phyloP scores from a whole-genome alignment of 192 early-diverging fungal species.

The Backusella mclennaniae region DNA sequence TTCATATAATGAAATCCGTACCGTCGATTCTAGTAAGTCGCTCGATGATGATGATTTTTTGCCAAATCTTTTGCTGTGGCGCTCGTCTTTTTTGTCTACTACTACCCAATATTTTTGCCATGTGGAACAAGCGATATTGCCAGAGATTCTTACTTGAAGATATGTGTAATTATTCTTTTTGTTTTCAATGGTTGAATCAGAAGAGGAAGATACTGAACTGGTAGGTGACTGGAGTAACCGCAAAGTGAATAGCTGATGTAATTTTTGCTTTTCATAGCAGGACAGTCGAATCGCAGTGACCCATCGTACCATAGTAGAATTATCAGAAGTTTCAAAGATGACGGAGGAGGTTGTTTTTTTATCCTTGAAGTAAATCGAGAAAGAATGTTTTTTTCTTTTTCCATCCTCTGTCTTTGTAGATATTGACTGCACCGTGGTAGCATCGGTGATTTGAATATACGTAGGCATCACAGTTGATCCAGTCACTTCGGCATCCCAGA shows the following conservation, averaged over 20 bases:
- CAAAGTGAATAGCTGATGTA: slow-evolving; percentile 75
- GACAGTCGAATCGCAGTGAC: slow-evolving; percentile 69
- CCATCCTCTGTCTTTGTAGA: slow-evolving; percentile 52
- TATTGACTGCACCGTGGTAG: slow-evolving; percentile 49
- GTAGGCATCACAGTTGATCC: slow-evolving; percentile 60
- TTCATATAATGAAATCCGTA: slow-evolving; percentile 49
- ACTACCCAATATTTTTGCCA: slow-evolving; percentile 52
- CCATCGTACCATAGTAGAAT: slow-evolving; percentile 44
- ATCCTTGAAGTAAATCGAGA: slow-evolving; percentile 42
- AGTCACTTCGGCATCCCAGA: slow-evolving; percentile 58
- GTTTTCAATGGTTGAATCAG: slow-evolving; percentile 40
- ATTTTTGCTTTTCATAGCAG: slow-evolving; percentile 68
- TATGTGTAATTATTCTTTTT: slow-evolving; percentile 40
- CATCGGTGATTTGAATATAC: slow-evolving; percentile 55
- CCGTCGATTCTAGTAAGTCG: slow-evolving; percentile 24
- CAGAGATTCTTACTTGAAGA: slow-evolving; percentile 51
- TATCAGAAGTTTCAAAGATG: slow-evolving; percentile 16
- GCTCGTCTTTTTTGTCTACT: slow-evolving; percentile 46
- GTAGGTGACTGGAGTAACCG: slow-evolving; percentile 34
- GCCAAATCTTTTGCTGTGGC: slow-evolving; percentile 27
- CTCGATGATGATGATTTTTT: slow-evolving; percentile 20
- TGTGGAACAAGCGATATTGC: slow-evolving; percentile 30
- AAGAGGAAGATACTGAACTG: not conserved
- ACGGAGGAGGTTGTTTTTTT: not conserved
- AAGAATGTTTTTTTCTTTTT: slow-evolving; percentile 65